These are phyloP conservation scores for Ailanthus altissimus DNA, from an alignment of 345 rosid genomes.

Conservation along the genomic window DNA sequence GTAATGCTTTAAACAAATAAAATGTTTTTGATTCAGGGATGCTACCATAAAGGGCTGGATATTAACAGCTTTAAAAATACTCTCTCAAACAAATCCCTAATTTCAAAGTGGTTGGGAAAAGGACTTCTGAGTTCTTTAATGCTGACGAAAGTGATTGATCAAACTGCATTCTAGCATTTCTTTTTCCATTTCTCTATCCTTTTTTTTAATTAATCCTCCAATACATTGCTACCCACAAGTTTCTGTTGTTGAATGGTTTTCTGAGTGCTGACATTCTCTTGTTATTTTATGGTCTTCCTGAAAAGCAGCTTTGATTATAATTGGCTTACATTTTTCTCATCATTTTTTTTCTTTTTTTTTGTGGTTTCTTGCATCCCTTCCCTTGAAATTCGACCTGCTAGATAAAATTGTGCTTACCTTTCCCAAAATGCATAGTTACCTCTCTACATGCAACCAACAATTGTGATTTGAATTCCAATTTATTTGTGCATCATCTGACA, in stretches of 20 bases:
- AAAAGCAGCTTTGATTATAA: neutral
- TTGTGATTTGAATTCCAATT: neutral
- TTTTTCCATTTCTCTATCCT: neutral
- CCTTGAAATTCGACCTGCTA: neutral
- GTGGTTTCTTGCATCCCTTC: neutral
- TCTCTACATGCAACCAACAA: neutral
- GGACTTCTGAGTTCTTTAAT: neutral
- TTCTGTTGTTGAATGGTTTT: neutral
- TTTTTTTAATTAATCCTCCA: neutral
- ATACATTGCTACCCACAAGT: neutral
- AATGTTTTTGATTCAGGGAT: neutral
- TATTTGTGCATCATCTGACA: neutral
- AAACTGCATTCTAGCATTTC: neutral
- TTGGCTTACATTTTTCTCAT: neutral
- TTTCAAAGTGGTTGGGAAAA: neutral
- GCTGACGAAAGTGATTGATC: neutral
- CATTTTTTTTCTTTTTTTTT: neutral
- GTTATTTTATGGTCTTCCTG: neutral
- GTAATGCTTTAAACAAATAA: slow-evolving; percentile 1
- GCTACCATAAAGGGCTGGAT: neutral
- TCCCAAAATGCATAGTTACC: neutral
- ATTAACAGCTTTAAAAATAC: neutral
- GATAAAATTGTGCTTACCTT: neutral
- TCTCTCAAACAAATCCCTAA: neutral
- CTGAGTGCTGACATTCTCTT: neutral